Conservation (phyloP, 2,329 filamentous ascomycete species). For the Aureobasidium sp. region DNA sequence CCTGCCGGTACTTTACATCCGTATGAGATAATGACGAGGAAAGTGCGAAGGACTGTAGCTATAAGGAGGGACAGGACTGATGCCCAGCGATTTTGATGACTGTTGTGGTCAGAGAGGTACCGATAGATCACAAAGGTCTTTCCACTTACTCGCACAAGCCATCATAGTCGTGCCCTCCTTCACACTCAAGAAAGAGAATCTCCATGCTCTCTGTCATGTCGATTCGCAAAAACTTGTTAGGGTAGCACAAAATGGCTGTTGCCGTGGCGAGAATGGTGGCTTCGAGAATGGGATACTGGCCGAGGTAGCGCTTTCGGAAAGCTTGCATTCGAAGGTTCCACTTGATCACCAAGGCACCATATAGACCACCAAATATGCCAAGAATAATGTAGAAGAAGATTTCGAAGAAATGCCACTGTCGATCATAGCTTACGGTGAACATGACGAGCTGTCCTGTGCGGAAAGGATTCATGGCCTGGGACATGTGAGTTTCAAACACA, state of each 20-base stretch:
- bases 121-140: background rate
- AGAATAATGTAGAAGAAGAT: constrained; percentile 85
- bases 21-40: constrained; percentile 91
- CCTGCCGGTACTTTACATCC: constrained; percentile 96
- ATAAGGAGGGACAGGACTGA: constrained; percentile 73
- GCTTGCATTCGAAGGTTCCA: constrained; percentile 89
- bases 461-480: constrained; percentile 87
- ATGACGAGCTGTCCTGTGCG: constrained; percentile 95
- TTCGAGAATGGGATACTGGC: constrained; percentile 77
- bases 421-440: constrained; percentile 95
- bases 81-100: constrained; percentile 59
- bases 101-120: constrained; percentile 23
- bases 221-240: constrained; percentile 88
- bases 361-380: constrained; percentile 87
- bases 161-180: constrained; percentile 80
- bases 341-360: constrained; percentile 95
- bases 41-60: constrained; percentile 72
- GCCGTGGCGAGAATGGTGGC: constrained; percentile 73
- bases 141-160: constrained; percentile 68
- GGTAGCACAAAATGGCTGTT: constrained; percentile 91
- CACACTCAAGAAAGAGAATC: constrained; percentile 89
- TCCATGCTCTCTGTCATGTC: constrained; percentile 99
- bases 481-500: too few relatives aligned
- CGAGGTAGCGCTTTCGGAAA: constrained; percentile 88
- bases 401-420: constrained; percentile 97